Base-by-base conservation (phyloP, 2,329 filamentous ascomycete species). In the Alternaria consortialis region DNA sequence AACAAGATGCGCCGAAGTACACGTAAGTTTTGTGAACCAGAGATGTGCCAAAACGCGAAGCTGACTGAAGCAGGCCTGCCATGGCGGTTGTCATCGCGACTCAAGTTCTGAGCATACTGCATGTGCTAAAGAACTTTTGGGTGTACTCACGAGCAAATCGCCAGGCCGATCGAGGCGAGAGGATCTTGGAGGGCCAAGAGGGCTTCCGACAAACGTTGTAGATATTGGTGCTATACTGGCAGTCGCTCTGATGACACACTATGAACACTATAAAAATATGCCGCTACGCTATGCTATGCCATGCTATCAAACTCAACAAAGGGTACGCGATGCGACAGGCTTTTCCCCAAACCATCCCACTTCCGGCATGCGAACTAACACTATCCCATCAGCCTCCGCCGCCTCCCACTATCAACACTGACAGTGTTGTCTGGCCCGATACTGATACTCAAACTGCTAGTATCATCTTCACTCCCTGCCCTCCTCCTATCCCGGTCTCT, bases 351-450 rank as follows among this genome's bases (percentile, higher is more conserved):
- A 0, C 9, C 7, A 32, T 23, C 12, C 13, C 15, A n/a, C 4
- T 36, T 17, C 5, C 2, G 2, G 20, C 4, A 5, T 27, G 32
- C 8, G 17, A 46, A 29, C n/a, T 17, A 34, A 44, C 11, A 31
- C 59, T 61, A 73, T 2, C 70, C 69, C 69, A 78, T 73, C 15
- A 76, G 55, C 6, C 76, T 66, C 54, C 75, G 63, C 48, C 75
- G 56, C 25, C 75, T 65, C 12, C 75, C 76, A 53, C 74, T 77
- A 51, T 77, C 76, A n/a, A 79, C 74, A 52, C 74, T 77, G 5
- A 79, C 75, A 1, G 75, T 77, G 31, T 79, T 79, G 48, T 79
- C 75, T 32, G 75, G 74, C 27, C 76, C 76, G 36, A 79, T 77
- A 12, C 69, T 74, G 36, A 79, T 79, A 54, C 75, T 78, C 52